Evolutionary conservation across 140 eudicot genomes (phyloP).

Genomic region (Oenanthe javanica): DNA sequence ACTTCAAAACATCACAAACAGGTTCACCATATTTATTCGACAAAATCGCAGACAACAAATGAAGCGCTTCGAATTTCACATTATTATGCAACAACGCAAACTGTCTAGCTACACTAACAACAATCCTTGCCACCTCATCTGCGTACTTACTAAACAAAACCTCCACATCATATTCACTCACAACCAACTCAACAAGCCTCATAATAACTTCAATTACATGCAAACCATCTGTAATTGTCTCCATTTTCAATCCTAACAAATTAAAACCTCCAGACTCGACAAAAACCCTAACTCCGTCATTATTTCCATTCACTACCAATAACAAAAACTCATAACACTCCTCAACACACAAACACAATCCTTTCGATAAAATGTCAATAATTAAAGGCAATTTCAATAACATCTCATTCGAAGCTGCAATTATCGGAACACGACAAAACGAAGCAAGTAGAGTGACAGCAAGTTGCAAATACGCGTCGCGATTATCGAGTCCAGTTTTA

Average conservation of each 20-base stretch:
- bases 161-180: slow-evolving; percentile 45
- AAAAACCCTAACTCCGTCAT: slow-evolving; percentile 43
- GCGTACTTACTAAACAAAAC: slow-evolving; percentile 34
- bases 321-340: slow-evolving; percentile 69
- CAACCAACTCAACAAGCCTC: slow-evolving; percentile 54
- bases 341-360: slow-evolving; percentile 38
- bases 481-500: slow-evolving; percentile 33
- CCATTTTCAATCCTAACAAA: slow-evolving; percentile 47
- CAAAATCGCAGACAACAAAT: slow-evolving; percentile 53
- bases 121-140: slow-evolving; percentile 54
- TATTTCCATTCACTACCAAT: slow-evolving; percentile 46
- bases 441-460: slow-evolving; percentile 71
- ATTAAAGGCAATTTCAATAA: slow-evolving; percentile 48
- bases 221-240: slow-evolving; percentile 53
- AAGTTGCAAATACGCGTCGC: slow-evolving; percentile 61
- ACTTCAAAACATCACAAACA: slow-evolving; percentile 39
- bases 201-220: slow-evolving; percentile 42
- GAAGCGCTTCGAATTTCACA: slow-evolving; percentile 78
- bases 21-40: slow-evolving; percentile 50
- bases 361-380: slow-evolving; percentile 51
- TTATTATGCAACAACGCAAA: slow-evolving; percentile 72
- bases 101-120: slow-evolving; percentile 45
- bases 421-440: slow-evolving; percentile 59
- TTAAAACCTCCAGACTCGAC: slow-evolving; percentile 56
- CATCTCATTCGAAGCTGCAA: slow-evolving; percentile 72